Evolutionary conservation across 2,329 filamentous ascomycete genomes (phyloP), one percentile per base, ranked within the genome.

Genomic region (Trichoderma atroviride): DNA sequence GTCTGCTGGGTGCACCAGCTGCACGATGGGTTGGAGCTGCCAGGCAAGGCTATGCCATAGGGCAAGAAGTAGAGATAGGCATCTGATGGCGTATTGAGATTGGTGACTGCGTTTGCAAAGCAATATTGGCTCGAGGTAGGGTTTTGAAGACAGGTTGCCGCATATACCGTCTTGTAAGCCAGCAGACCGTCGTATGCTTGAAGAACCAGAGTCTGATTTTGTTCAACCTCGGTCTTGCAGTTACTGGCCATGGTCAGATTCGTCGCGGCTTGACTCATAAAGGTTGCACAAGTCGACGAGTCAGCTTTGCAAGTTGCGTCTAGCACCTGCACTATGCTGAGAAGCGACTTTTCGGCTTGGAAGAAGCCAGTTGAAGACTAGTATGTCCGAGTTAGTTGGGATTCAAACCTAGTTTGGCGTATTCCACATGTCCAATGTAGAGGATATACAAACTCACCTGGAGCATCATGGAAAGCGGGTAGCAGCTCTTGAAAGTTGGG

Each of bases 291-390:
- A 70, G 83, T 81, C 7, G 84, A 82, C 67, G 89, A 81, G 74
- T 94, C 84, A 70, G 90, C 89, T 4, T 83, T 83, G 79, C 96
- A 99, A 11, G 93, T 88, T 19, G 88, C 87, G 74, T 97, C 92
- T 63, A 99, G 88, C 24, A 92, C 89, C 71, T 89, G 88, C 1
- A 93, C 92, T 70, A 95, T 91, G 74, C 86, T 85, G 61, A 92
- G 84, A 43, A 91, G 84, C 5, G 92, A 91, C 76, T 88, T 90
- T 71, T 91, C 86, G 22, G 90, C 90, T 68, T 93, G 83, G 83
- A 98, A 98, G 82, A 97, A 97, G 52, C 89, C 88, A 63, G 86
- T 87, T 11, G 95, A 97, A 71, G 92, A 93, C 89, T 97, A 56
- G 3, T 29, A 43, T 37, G 14, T 78, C 19, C 40, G 43, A 40